Percentiles rank a stretch among this genome's conserved stretches.
phyloP scores from a whole-genome alignment of 2,329 filamentous ascomycete genomes.

The Paracoccidioides brasiliensis region DNA sequence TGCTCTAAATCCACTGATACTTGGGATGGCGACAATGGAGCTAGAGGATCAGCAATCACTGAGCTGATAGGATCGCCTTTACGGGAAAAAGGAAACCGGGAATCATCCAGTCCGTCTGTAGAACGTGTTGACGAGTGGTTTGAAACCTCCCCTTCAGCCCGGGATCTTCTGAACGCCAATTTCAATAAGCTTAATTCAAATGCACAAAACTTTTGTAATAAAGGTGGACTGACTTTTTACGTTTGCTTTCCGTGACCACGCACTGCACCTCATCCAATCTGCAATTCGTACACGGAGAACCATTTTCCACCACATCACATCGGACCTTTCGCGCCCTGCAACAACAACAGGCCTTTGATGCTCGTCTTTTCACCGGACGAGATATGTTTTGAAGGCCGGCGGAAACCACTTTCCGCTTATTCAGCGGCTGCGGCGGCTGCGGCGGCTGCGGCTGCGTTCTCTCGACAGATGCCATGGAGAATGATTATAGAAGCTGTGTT shows the following conservation, averaged over 20 bases:
- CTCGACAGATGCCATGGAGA: constrained; percentile 12
- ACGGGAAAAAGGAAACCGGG: constrained; percentile 16
- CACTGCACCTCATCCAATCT: constrained; percentile 18
- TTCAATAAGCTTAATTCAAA: constrained; percentile 5
- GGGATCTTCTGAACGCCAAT: constrained; percentile 24
- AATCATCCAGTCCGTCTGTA: constrained; percentile 24
- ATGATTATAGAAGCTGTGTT: constrained; percentile 5
- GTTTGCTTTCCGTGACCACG: constrained; percentile 21
- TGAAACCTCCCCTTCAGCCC: constrained; percentile 25
- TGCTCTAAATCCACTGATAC: constrained; percentile 35
- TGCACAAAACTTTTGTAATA: constrained; percentile 9
- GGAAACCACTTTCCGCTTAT: constrained; percentile 45
- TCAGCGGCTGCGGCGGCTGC: constrained; percentile 24
- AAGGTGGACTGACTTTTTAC: constrained; percentile 42
- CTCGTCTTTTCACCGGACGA: constrained; percentile 55
- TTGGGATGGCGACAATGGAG: constrained; percentile 32
- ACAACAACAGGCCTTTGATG: constrained; percentile 40
- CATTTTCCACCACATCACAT: constrained; percentile 39
- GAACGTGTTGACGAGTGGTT: constrained; percentile 24
- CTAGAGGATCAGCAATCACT: constrained; percentile 12
- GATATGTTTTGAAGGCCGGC: constrained; percentile 42
- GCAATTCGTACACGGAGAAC: constrained; percentile 23
- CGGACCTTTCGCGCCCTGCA: constrained; percentile 40
- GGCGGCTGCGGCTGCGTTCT: constrained; percentile 20
- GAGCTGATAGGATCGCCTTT: constrained; percentile 15